phyloP scores from a whole-genome alignment of 768 basidiomycete species.

The Suillus brevipes region DNA sequence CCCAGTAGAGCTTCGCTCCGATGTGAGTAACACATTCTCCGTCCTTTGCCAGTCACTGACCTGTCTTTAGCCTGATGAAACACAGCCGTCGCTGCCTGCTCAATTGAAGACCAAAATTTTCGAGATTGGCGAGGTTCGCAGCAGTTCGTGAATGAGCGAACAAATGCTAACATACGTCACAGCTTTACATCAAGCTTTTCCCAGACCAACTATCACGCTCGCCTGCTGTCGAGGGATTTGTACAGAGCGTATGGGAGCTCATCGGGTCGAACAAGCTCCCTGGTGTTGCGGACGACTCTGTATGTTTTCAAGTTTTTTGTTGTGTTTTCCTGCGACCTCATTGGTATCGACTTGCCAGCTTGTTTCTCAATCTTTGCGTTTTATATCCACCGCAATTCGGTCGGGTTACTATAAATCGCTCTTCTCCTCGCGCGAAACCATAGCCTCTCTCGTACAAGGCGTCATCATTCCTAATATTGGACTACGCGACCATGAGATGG shows the following conservation, averaged over 20 bases:
- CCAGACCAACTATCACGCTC: constrained; percentile 72
- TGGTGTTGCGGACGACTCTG: constrained; percentile 72
- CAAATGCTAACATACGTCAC: background rate
- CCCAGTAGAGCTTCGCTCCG: constrained; percentile 61
- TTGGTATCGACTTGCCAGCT: constrained; percentile 45
- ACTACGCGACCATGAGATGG: constrained; percentile 85
- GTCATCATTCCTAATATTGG: constrained; percentile 94
- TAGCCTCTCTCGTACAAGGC: constrained; percentile 80
- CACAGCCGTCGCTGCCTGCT: constrained; percentile 82
- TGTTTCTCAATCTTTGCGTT: constrained; percentile 86
- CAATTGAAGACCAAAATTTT: constrained; percentile 87
- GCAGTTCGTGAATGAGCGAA: constrained; percentile 2
- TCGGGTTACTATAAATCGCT: constrained; percentile 79
- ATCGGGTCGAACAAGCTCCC: constrained; percentile 67
- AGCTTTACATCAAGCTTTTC: constrained; percentile 84
- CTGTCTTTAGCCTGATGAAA: constrained; percentile 66
- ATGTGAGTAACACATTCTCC: constrained; percentile 43
- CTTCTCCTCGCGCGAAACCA: constrained; percentile 80
- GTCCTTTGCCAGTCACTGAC: constrained; percentile 12
- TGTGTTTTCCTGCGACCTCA: background rate
- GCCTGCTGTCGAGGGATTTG: constrained; percentile 67
- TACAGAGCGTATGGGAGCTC: constrained; percentile 88
- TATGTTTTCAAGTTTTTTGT: constrained; percentile 32
- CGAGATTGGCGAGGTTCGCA: constrained; percentile 80
- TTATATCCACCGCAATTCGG: constrained; percentile 91